Percentiles rank a stretch among this genome's conserved stretches.
These are phyloP conservation scores for Tricholoma saponaceum DNA, from an alignment of 768 basidiomycete genomes.

Conservation along the genomic window DNA sequence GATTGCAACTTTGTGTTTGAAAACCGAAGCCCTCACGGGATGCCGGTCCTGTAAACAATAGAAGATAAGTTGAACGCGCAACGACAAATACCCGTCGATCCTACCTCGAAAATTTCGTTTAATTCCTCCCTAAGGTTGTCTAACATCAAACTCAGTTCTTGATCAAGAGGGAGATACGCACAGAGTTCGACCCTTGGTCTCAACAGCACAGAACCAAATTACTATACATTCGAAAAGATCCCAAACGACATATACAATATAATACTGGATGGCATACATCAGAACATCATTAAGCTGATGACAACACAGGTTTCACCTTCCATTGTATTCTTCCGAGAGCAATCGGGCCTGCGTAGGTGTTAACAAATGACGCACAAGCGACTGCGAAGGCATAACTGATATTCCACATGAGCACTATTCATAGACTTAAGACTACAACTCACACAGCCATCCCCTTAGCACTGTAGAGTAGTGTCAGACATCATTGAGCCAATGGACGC, in stretches of 20 bases:
- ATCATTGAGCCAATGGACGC: no score
- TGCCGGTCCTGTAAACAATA: slow-evolving; percentile 26
- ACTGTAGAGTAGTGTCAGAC: slow-evolving; percentile 15
- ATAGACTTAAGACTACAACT: slow-evolving; percentile 9
- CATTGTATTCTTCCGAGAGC: slow-evolving; percentile 32
- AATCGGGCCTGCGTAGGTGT: slow-evolving; percentile 45
- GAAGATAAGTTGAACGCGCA: not conserved
- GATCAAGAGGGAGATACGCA: slow-evolving; percentile 14
- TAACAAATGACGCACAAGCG: slow-evolving; percentile 43
- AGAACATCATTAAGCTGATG: not conserved
- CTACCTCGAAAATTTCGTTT: slow-evolving; percentile 37
- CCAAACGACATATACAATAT: slow-evolving; percentile 37
- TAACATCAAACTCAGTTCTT: not conserved
- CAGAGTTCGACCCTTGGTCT: slow-evolving; percentile 40
- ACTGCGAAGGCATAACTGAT: slow-evolving; percentile 38
- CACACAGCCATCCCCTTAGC: slow-evolving; percentile 61
- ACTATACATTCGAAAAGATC: slow-evolving; percentile 35
- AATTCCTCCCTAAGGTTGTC: slow-evolving; percentile 31
- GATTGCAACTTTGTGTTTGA: slow-evolving; percentile 36
- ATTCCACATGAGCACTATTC: not conserved
- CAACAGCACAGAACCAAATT: slow-evolving; percentile 37
- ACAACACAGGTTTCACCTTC: slow-evolving; percentile 21
- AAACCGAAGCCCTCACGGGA: slow-evolving; percentile 37
- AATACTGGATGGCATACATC: slow-evolving; percentile 20
- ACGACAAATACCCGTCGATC: not conserved